A percentile compares a stretch with the other conserved stretches of the same genome.
These are phyloP conservation scores for Aspergillus sergii DNA, from an alignment of 2,329 filamentous ascomycete species.

Conservation along the genomic window DNA sequence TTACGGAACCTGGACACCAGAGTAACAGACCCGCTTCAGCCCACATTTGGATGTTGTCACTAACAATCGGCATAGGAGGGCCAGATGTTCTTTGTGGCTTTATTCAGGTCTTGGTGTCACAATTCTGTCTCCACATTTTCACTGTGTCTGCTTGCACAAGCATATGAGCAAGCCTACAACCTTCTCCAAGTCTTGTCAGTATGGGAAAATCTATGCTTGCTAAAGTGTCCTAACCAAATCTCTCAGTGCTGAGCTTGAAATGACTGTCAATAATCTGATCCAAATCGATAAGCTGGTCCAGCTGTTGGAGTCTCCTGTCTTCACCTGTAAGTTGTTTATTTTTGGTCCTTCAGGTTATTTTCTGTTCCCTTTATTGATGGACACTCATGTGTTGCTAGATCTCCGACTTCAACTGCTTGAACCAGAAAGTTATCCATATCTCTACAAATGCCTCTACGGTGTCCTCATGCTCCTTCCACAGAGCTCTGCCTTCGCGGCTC, in stretches of 20 bases:
- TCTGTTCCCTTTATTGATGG: background rate
- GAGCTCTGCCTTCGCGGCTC: constrained; percentile 91
- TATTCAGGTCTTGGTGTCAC: constrained; percentile 97
- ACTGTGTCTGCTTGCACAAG: constrained; percentile 89
- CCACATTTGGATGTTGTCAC: background rate
- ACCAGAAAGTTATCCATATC: constrained; percentile 88
- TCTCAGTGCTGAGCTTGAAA: constrained; percentile 87
- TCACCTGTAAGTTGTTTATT: constrained; percentile 74
- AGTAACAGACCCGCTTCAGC: constrained; percentile 46
- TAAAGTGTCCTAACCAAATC: constrained; percentile 26
- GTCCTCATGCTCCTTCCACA: constrained; percentile 98
- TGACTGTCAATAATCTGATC: constrained; percentile 98
- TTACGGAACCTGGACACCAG: constrained; percentile 87
- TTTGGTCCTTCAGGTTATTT: background rate
- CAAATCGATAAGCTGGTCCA: constrained; percentile 99
- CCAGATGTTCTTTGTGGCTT: constrained; percentile 88
- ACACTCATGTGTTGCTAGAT: constrained; percentile 57
- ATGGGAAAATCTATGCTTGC: background rate
- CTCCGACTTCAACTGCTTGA: constrained; percentile 92
- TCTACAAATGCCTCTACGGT: constrained; percentile 98
- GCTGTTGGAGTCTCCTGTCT: constrained; percentile 93
- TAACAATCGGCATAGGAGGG: constrained; percentile 66
- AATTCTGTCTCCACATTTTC: constrained; percentile 98
- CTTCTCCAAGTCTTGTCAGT: constrained; percentile 89
- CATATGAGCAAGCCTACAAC: constrained; percentile 97